Evolutionary conservation across 495 filamentous ascomycete species (phyloP), one percentile per base, ranked within the genome.

Genomic region (Penicillium verhagenii): DNA sequence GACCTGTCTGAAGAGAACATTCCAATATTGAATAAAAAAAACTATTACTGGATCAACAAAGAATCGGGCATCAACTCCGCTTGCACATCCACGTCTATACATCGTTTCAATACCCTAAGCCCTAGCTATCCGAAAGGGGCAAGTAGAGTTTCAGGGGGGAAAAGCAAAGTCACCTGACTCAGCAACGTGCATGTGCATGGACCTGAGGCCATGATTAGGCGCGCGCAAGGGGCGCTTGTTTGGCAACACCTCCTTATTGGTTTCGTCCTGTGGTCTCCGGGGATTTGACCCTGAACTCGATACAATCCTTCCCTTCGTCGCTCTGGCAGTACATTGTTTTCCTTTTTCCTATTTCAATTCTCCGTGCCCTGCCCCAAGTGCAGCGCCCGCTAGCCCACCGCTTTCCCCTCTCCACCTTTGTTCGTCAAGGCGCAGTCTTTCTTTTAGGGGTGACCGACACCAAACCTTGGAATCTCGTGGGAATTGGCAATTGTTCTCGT

Each of bases 191-290:
- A 45, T 24, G 20, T 24, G 23, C 42, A 39, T 39, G 19, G 6
- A 39, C 19, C 14, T 21, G 39, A 4, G 23, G 10, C 42, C 26
- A 26, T 53, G 51, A 54, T 62, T 69, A 76, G 61, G 61, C 73
- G 73, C 73, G 73, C 72, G 69, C 66, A 72, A 74, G 68, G 66
- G 65, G 72, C 72, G 72, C 67, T 69, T 74, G 68, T 68, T 69
- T 69, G 43, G 56, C 31, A 52, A 50, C 44, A 68, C 63, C 70
- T 72, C 69, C 69, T 73, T 73, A 72, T 66, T 58, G 50, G 47
- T 48, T 48, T 48, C 26, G 45, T 33, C 56, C 64, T 63, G 56
- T 35, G n/a, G 61, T 72, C 60, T 60, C 42, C 21, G 70, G 69
- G 72, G 70, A 71, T 64, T 53, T 31, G 35, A 40, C 51, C 53